Evolutionary conservation across 73 alveolate species (phyloP).

Genomic region (Paramecium bursaria): DNA sequence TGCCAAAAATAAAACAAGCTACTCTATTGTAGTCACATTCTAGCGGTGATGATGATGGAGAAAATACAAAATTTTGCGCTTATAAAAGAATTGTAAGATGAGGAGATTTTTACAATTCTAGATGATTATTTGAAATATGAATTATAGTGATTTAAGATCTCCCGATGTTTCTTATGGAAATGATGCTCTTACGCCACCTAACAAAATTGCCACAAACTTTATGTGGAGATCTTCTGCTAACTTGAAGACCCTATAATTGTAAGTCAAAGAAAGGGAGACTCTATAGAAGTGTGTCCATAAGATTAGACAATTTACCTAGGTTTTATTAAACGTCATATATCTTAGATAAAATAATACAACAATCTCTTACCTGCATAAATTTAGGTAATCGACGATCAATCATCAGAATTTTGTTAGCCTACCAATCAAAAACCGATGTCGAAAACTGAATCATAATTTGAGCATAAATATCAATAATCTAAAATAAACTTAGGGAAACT

Average conservation of each 20-base stretch:
- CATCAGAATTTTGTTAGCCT: background rate
- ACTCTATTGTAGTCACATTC: background rate
- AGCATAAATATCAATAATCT: conserved; percentile 1
- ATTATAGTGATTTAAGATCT: background rate
- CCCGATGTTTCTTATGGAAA: background rate
- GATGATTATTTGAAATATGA: background rate
- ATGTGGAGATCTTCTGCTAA: background rate
- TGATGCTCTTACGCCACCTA: background rate
- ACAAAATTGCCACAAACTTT: too few relatives aligned
- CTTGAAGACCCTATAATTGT: background rate
- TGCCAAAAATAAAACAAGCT: too few relatives aligned
- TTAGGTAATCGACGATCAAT: background rate
- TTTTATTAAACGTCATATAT: background rate
- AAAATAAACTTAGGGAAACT: background rate
- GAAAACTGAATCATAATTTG: conserved; percentile 1
- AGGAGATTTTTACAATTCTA: too few relatives aligned
- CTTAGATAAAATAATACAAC: background rate
- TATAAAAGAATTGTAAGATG: too few relatives aligned
- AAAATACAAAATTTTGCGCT: background rate
- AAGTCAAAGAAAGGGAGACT: background rate
- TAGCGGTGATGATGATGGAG: background rate
- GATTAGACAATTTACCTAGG: conserved; percentile 28
- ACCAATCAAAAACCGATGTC: background rate
- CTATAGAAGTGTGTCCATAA: background rate
- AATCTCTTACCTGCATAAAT: background rate